Evolutionary conservation across 108 stramenopile species (phyloP).

Genomic region (Schizochytrium sp.): DNA sequence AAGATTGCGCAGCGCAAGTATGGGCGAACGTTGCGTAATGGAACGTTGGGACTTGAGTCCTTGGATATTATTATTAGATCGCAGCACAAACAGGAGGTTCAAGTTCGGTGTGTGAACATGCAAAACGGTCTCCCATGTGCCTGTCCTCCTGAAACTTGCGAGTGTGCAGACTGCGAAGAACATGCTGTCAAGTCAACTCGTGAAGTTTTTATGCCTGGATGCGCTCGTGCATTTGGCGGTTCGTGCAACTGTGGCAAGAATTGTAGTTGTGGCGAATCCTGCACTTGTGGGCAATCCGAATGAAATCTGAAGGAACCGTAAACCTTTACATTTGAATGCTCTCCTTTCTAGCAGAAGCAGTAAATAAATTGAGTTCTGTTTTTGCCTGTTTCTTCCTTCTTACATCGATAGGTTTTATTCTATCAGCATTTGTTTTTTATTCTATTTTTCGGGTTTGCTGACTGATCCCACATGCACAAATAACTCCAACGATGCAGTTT

Average conservation of each 20-base stretch:
- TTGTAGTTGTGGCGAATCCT: not conserved
- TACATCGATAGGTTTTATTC: too few species aligned
- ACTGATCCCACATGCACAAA: too few species aligned
- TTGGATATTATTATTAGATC: not conserved
- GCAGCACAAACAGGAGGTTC: not conserved
- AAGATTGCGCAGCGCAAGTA: not conserved
- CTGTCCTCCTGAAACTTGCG: conserved; percentile 27
- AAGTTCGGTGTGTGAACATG: conserved; percentile 18
- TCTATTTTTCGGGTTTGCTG: too few species aligned
- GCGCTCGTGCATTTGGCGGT: not conserved
- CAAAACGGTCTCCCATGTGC: conserved; percentile 2
- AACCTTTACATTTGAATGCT: too few species aligned
- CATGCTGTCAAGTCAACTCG: not conserved
- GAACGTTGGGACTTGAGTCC: conserved; percentile 7
- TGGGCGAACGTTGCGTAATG: conserved; percentile 26
- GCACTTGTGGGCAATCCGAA: too few species aligned
- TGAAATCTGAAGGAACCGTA: too few species aligned
- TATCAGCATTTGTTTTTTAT: too few species aligned
- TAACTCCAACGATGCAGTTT: too few species aligned
- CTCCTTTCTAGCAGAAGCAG: too few species aligned
- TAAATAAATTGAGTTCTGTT: too few species aligned
- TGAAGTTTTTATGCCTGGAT: not conserved
- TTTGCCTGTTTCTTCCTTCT: too few species aligned
- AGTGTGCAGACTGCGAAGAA: conserved; percentile 21
- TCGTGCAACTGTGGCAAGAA: not conserved